These are phyloP conservation scores for Tremella mesenterica DNA, from an alignment of 768 basidiomycete genomes.

Conservation along the genomic window DNA sequence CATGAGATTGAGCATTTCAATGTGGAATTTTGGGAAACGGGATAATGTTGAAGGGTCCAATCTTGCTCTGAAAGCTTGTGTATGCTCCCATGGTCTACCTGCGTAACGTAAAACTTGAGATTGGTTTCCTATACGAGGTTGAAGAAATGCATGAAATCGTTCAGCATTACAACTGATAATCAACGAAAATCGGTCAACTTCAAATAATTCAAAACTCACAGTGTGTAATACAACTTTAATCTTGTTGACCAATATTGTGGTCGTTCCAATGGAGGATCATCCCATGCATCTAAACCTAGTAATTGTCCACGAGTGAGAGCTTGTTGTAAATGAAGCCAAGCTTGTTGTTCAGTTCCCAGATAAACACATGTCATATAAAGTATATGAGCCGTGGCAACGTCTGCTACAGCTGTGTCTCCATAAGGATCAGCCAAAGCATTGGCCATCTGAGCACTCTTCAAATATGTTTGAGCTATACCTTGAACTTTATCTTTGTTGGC, in stretches of 20 bases:
- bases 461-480: background rate
- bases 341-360: background rate
- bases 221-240: background rate
- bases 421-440: background rate
- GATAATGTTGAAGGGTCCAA: background rate
- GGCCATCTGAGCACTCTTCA: background rate
- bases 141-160: background rate
- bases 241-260: background rate
- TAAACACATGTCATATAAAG: background rate
- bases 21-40: background rate
- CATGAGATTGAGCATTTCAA: background rate
- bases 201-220: background rate
- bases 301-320: background rate
- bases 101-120: background rate
- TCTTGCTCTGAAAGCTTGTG: background rate
- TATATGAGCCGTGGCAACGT: background rate
- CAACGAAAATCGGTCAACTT: background rate
- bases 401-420: background rate
- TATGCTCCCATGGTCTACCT: background rate
- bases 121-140: background rate
- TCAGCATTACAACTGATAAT: background rate
- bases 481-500: background rate
- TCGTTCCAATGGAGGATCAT: background rate
- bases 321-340: background rate
- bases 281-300: background rate